Base-by-base conservation (phyloP, 1,284 basidiomycete species). In the Singerocomus inundabilis region DNA sequence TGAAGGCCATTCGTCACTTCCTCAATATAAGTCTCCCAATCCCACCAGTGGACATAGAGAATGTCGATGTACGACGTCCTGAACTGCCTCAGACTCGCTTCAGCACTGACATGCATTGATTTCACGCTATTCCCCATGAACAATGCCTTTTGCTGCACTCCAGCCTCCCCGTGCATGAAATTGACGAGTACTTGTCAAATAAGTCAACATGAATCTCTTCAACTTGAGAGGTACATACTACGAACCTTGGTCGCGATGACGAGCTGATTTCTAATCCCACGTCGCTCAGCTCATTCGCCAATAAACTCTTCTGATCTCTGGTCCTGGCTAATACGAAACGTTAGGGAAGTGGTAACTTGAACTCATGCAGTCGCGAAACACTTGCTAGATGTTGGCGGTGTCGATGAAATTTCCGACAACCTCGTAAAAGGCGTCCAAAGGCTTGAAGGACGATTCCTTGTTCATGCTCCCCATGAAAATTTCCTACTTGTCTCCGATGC, bases 351-450 rank as follows among this genome's bases (percentile, higher is more conserved):
- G 12, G 10, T 5, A 34, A 12, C 21, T 21, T 21, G 21, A 24
- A 2, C 5, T 2, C 5, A 15, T 26, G n/a, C 10, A 8, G n/a
- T n/a, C 37, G 9, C 25, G 5, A 29, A 9, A 39, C 21, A 16
- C 58, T 45, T 15, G 72, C 77, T 80, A 79, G 51, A 59, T 66
- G 47, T 74, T 79, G 11, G 80, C 70, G 0, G 79, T 82, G 52
- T 82, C 79, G 50, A 82, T 78, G 46, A 80, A 79, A 56, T 81
- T 81, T 15, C 80, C 77, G n/a, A 72, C 75, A 4, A 65, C 70
- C 31, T 77, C 70, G 34, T 64, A 77, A 51, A 65, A 80, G 0
- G 76, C 71, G 44, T 82, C 74, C 2, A 81, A 68, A 1, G 81
- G 68, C 64, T 74, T 68, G 63, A 79, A 76, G 16, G 71, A 72